Base-by-base conservation (phyloP, 1,284 basidiomycete genomes). In the Ustilago sp. region DNA sequence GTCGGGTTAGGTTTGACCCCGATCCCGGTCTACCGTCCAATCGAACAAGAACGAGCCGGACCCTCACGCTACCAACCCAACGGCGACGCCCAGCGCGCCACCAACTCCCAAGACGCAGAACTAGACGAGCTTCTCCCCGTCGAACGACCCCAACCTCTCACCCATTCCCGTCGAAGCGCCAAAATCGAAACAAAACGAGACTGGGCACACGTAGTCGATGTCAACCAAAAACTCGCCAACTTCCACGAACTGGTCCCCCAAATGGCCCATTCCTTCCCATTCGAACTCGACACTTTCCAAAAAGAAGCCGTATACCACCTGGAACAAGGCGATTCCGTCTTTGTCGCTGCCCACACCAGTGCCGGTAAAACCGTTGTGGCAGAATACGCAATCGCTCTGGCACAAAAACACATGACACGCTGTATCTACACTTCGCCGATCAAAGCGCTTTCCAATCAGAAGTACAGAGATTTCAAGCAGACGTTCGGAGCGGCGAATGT, bases 281-380 rank as follows among this genome's bases (percentile, higher is more conserved):
- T 94, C 86, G 91, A 93, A 84, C 88, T 94, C 41, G 93, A 94
- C 85, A 93, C 90, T 5, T 94, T 94, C 88, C 97, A 99, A 86
- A 99, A 98, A 87, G 94, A 99, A 87, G 97, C 97, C 0, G 93
- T 99, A 8, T 98, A 98, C 87, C 95, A 96, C 85, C 90, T 99
- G 13, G 97, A 99, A 86, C 92, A 94, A 89, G 96, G 95, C 17
- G 94, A 99, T 83, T 95, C 94, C 15, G 96, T 99, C 19, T 99
- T 99, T 87, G 95, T 99, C 17, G 97, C 97, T 6, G 97, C 97
- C 3, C 97, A 99, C 87, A 99, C 97, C 2, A 96, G 94, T 36
- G 97, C 97, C n/a, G 97, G 97, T 59, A 99, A 99, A 88, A 99
- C 97, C 0, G 97, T 99, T 6, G 97, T 99, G 1, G 96, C 97